phyloP scores from a whole-genome alignment of 2,329 filamentous ascomycete genomes.

The Escovopsis sp. region DNA sequence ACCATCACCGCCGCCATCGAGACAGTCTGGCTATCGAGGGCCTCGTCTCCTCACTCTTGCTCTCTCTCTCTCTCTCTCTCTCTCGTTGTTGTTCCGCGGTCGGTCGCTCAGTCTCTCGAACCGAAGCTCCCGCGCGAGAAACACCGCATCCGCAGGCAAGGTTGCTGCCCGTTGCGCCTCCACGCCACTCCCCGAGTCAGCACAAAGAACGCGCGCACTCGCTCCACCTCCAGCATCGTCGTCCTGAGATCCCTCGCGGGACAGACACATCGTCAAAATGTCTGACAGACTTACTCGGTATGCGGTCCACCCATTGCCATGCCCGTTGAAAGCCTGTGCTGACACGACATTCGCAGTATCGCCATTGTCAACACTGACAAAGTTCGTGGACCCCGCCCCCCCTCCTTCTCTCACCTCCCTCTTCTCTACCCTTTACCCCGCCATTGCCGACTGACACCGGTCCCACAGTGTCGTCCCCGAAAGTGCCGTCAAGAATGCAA shows the following conservation, averaged over 20 bases:
- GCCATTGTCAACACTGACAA: constrained; percentile 99
- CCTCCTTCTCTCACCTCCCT: constrained; percentile 3
- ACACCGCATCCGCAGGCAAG: constrained; percentile 1
- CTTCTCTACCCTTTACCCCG: constrained; percentile 10
- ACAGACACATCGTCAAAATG: constrained; percentile 39
- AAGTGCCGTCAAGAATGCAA: constrained; percentile 99
- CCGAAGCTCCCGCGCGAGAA: constrained; percentile 3
- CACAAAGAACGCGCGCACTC: no score
- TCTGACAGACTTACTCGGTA: constrained; percentile 92
- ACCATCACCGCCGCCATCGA: no score
- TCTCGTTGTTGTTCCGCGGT: neutral
- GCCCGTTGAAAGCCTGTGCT: no score
- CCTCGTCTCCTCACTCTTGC: no score
- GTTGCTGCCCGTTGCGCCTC: neutral
- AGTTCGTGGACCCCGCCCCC: constrained; percentile 38
- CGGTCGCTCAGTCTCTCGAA: neutral
- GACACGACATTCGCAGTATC: constrained; percentile 47
- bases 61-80: neutral
- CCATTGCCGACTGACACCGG: constrained; percentile 13
- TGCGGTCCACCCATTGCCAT: constrained; percentile 15
- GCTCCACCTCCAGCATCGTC: no score
- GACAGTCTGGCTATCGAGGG: no score
- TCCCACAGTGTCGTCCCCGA: constrained; percentile 21
- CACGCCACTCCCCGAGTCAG: no score
- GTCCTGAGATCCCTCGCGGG: no score